Evolutionary conservation across 2,329 filamentous ascomycete species (phyloP), one percentile per base, ranked within the genome.

Genomic region (Epichloe typhina): DNA sequence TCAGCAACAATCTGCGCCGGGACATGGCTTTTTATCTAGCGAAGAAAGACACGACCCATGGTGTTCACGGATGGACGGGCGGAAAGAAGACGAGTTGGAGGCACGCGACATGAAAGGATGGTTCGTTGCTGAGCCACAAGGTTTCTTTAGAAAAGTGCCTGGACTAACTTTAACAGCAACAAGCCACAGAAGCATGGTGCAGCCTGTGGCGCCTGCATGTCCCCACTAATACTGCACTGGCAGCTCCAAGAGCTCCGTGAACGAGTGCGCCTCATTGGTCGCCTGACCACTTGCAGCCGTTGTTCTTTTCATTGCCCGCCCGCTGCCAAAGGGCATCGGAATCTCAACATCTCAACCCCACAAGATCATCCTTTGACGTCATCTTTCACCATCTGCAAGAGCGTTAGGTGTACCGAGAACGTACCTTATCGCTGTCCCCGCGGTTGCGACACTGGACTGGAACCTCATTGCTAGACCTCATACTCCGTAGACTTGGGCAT

Each of bases 1-100:
- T 19, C 7, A 53, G 38, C 1, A 52, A 40, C 31, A 50, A 41
- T 44, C 46, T 47, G 23, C 43, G 44, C 35, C 47, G 46, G n/a
- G 44, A 58, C 61, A 63, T 63, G 45, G 45, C 19, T 26, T 26
- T 8, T 26, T 8, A 26, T 8, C 23, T 57, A 43, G 36, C 38
- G 15, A 33, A 15, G 4, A 13, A 5, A 9, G 7, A 5, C 17
- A 31, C 5, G n/a, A 26, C 44, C 11, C 45, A 47, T 43, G 38
- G 12, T 43, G 17, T 26, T 26, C 15, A 11, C 21, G 7, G 12
- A 17, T 31, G 37, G 13, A 17, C 17, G n/a, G 15, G n/a, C 15
- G 23, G 37, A 12, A 4, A 39, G 39, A 41, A 15, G 45, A 26
- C 21, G 21, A 26, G 31, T 13, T 6, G 44, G 12, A 19, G 44